Evolutionary conservation across 768 basidiomycete species (phyloP).

Genomic region (Phanerochaete sordida): DNA sequence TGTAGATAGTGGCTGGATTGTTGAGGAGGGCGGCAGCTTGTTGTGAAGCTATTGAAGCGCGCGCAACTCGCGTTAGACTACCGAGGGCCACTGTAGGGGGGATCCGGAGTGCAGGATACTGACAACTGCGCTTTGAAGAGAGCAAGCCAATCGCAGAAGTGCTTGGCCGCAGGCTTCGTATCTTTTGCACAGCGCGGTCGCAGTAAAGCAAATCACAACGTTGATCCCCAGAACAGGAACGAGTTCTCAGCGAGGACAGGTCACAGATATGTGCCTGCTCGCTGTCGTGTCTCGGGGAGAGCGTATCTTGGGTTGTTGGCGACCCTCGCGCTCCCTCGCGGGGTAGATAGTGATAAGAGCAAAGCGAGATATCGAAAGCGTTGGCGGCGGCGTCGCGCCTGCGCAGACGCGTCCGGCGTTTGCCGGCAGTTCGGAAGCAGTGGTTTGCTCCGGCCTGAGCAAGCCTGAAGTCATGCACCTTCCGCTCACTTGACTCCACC

Average conservation of each 20-base stretch:
- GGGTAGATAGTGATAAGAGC: not conserved
- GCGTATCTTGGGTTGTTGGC: not conserved
- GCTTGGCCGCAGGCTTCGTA: not conserved
- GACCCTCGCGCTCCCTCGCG: not conserved
- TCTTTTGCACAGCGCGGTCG: not conserved
- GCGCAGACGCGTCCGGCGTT: not conserved
- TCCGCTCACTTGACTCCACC: conserved; percentile 5
- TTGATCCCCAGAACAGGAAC: not conserved
- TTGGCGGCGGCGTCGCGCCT: too few relatives aligned
- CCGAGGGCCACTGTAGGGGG: not conserved
- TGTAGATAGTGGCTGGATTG: not conserved
- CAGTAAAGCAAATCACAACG: not conserved
- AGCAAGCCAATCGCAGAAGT: not conserved
- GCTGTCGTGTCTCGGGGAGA: too few relatives aligned
- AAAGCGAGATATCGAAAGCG: not conserved
- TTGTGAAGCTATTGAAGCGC: not conserved
- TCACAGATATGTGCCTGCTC: not conserved
- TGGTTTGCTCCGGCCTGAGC: not conserved
- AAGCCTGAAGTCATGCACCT: not conserved
- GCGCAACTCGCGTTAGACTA: not conserved
- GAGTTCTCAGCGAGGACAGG: not conserved
- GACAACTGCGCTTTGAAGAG: not conserved
- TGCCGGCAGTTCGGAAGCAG: not conserved
- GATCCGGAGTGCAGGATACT: not conserved
- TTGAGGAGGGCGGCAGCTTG: not conserved